Conservation (phyloP, 2,329 filamentous ascomycete genomes). For the Trematosphaeria pertusa region DNA sequence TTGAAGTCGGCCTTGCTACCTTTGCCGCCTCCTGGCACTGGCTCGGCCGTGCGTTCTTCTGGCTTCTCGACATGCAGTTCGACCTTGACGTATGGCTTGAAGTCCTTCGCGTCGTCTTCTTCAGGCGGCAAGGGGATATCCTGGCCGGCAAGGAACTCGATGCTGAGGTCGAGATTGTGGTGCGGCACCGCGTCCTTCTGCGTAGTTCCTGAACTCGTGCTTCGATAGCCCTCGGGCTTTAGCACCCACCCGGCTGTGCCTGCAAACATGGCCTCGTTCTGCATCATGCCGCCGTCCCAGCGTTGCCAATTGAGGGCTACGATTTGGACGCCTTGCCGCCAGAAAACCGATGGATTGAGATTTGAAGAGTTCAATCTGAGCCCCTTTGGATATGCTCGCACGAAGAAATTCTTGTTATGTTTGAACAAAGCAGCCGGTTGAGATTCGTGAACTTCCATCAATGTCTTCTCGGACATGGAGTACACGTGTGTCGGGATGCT, state of each 20-base stretch:
- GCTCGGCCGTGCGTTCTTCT: constrained; percentile 54
- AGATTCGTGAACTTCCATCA: constrained; percentile 70
- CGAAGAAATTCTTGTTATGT: constrained; percentile 82
- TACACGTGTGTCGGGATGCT: constrained; percentile 68
- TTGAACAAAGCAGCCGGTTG: constrained; percentile 69
- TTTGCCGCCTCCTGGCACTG: constrained; percentile 55
- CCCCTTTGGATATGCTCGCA: constrained; percentile 88
- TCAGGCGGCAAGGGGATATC: constrained; percentile 71
- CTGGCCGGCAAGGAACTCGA: constrained; percentile 80
- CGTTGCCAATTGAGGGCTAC: constrained; percentile 95
- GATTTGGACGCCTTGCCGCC: constrained; percentile 88
- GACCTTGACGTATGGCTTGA: constrained; percentile 78
- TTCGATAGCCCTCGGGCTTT: constrained; percentile 78
- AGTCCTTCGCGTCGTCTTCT: constrained; percentile 62
- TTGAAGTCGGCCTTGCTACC: constrained; percentile 62
- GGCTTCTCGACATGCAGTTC: constrained; percentile 80
- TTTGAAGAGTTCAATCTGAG: constrained; percentile 85
- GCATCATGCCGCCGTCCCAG: constrained; percentile 92
- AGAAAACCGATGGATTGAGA: constrained; percentile 82
- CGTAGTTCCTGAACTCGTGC: constrained; percentile 37
- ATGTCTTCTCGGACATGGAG: constrained; percentile 66
- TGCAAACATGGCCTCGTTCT: constrained; percentile 91
- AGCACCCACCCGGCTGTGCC: constrained; percentile 83
- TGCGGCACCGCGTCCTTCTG: constrained; percentile 58
- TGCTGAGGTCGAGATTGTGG: constrained; percentile 68